Percentiles rank a stretch among this genome's conserved stretches.
Evolutionary conservation across 192 early-diverging fungal species (phyloP).

Genomic region (Coemansia sp.): DNA sequence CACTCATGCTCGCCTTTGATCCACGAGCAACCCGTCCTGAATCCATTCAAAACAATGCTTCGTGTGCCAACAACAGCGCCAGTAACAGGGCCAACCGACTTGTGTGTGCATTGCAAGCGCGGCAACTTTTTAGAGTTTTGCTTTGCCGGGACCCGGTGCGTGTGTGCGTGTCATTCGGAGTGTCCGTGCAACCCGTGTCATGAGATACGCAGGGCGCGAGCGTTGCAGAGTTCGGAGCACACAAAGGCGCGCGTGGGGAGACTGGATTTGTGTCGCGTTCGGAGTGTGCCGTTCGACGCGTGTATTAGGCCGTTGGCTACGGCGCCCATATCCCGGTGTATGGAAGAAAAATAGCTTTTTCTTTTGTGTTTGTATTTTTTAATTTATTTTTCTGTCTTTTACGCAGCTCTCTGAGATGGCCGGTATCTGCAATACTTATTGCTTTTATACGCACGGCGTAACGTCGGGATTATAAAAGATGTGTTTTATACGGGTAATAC

Average conservation of each 20-base stretch:
- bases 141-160: conserved; percentile 32
- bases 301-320: background rate
- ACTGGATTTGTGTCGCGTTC: background rate
- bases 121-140: conserved; percentile 52
- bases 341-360: background rate
- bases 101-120: conserved; percentile 33
- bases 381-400: background rate
- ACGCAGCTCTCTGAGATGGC: too few relatives aligned
- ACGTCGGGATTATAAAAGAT: too few relatives aligned
- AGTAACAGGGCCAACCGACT: too few relatives aligned
- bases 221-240: background rate
- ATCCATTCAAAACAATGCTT: conserved; percentile 42
- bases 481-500: too few relatives aligned
- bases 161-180: conserved; percentile 29
- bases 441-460: too few relatives aligned
- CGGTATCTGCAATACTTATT: too few relatives aligned
- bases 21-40: conserved; percentile 27
- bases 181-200: conserved; percentile 49
- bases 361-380: background rate
- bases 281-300: background rate
- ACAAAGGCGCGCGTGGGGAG: background rate
- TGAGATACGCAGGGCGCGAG: conserved; percentile 18
- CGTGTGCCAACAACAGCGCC: background rate
- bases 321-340: background rate
- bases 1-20: conserved; percentile 9